Base-by-base conservation (phyloP, 2,329 filamentous ascomycete genomes). In the Blumeriella jaapii region DNA sequence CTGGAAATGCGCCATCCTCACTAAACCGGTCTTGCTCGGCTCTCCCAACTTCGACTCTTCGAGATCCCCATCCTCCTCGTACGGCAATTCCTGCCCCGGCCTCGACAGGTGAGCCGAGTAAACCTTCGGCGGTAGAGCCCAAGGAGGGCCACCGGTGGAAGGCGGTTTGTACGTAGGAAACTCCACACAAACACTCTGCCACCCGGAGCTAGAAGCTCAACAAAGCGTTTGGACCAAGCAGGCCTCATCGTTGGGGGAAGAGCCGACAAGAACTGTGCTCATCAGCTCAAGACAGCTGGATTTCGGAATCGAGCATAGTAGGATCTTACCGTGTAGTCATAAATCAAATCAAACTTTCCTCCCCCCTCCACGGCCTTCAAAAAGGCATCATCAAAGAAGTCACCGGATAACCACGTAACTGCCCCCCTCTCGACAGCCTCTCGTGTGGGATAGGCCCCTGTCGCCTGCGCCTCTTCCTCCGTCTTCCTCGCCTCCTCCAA, bases 121-220 rank as follows among this genome's bases (percentile, higher is more conserved):
- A 17, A 82, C 70, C 41, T 74, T 69, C 1, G 80, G 69, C 9
- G 73, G 70, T 25, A 83, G 59, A 6, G 76, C 74, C 67, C 73
- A 87, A 2, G 85, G 84, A 9, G 85, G 84, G 0, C 85, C 84
- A 7, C 67, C 67, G 7, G 68, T 64, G 8, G 63, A 64, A 7
- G 78, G 68, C 26, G 73, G 66, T 55, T 87, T 91, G 42, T 72
- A 68, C 1, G 78, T 74, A 7, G 85, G 85, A 55, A 81, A 93
- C 55, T 93, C 84, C 42, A 93, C 68, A 58, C 74, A 78, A 33
- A 78, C 54, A 79, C 60, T 23, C 65, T 61, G 14, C 72, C 71
- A 47, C 53, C 50, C 5, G 62, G 61, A 13, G 57, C 46, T 18
- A 78, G 59, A 24, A 78, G 61, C 24, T 65, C 53, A 10, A 59